Evolutionary conservation across 495 filamentous ascomycete genomes (phyloP).

Genomic region (Neurospora tetraspora): DNA sequence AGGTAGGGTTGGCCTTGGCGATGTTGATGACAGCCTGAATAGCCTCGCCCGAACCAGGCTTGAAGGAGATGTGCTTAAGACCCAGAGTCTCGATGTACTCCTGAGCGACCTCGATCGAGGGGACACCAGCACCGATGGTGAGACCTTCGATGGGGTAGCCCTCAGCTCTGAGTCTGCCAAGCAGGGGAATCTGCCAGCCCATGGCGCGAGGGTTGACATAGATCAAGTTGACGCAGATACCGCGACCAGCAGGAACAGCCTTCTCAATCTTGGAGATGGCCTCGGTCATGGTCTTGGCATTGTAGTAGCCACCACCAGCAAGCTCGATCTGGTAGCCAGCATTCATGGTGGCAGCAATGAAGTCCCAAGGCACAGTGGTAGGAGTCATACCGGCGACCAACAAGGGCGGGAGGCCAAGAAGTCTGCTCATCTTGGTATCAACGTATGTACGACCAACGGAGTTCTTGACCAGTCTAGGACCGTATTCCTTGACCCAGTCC

Average conservation of each 20-base stretch:
- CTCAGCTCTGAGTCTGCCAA: slow-evolving; percentile 72
- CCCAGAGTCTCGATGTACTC: slow-evolving; percentile 93
- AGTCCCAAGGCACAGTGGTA: slow-evolving; percentile 88
- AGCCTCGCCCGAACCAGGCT: slow-evolving; percentile 81
- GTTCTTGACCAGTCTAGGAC: slow-evolving; percentile 78
- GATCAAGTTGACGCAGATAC: slow-evolving; percentile 90
- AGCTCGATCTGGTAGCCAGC: slow-evolving; percentile 92
- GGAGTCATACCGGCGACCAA: slow-evolving; percentile 98
- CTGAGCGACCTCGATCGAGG: slow-evolving; percentile 85
- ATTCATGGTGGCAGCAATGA: slow-evolving; percentile 91
- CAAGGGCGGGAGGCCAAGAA: slow-evolving; percentile 80
- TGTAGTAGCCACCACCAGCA: slow-evolving; percentile 89
- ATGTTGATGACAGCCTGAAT: slow-evolving; percentile 89
- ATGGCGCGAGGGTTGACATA: slow-evolving; percentile 95
- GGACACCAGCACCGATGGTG: slow-evolving; percentile 89
- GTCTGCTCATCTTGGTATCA: slow-evolving; percentile 94
- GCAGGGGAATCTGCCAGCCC: slow-evolving; percentile 93
- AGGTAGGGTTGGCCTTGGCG: slow-evolving; percentile 79
- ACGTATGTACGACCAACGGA: slow-evolving; percentile 80
- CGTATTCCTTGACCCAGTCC: slow-evolving; percentile 97
- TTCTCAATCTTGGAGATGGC: slow-evolving; percentile 86
- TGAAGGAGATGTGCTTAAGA: slow-evolving; percentile 90
- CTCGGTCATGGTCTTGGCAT: slow-evolving; percentile 78
- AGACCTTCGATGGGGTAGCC: slow-evolving; percentile 91
- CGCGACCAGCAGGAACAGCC: slow-evolving; percentile 77